Base-by-base conservation (phyloP, 164 flowering plant species). In the Taxillus chinensis region DNA sequence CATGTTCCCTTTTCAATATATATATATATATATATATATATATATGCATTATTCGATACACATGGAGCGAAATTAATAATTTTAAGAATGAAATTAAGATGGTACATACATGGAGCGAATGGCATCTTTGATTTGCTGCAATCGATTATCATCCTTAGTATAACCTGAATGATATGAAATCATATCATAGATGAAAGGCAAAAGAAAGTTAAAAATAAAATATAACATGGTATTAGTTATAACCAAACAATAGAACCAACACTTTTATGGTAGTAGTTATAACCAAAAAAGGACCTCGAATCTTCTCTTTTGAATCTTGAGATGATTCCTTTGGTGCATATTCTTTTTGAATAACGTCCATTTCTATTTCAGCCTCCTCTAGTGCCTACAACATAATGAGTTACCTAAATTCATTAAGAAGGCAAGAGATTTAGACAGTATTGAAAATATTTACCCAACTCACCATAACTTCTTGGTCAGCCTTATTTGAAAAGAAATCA, bases 331-430 rank as follows among this genome's bases (percentile, higher is more conserved):
- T 70, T 42, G 64, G n/a, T 51, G 73, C 73, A 40, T 56, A 17
- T 62, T 82, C 89, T 67, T 77, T 76, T 59, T 78, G 83, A 61
- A 86, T 79, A 56, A 91, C 75, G 60, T 88, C 90, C 73, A 88
- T 53, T 73, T 91, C 97, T 38, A 88, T 70, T 78, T 88, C 96
- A 70, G 91, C 93, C 71, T 86, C 97, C 77, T 88, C 91, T 10
- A 86, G 74, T 68, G 83, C 92, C 97, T 91, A 15, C 3, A 8
- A 67, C 45, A 73, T 62, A 38, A 14, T 60, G 39, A 5, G 39
- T 61, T 49, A 45, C 12, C 45, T 50, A 59, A 9, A n/a, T 37
- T 8, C 10, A 38, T 6, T 8, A 38, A 5, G 39, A 45, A n/a
- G 0, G 49, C 14, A 41, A 8, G 62, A 62, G 51, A 16, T 60